Base-by-base conservation (phyloP, 2,329 filamentous ascomycete species). In the Botrytis pseudocinerea region DNA sequence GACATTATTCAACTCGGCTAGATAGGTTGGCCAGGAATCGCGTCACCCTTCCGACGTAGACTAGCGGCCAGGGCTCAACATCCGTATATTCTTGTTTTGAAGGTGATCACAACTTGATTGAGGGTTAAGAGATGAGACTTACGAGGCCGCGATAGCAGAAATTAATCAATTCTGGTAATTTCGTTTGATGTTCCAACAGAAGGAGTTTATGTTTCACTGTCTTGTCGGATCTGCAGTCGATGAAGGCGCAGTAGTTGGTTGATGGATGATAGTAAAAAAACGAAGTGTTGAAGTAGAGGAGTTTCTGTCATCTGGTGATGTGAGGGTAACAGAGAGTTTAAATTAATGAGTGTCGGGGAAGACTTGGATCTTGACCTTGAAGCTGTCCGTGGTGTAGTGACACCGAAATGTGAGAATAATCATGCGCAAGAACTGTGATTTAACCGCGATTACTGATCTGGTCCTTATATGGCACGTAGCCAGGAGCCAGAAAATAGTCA, bases 301-400 rank as follows among this genome's bases (percentile, higher is more conserved):
- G 4, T 25, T 2, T 12, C 4, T 0, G 9, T 0, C 46, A 4
- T 5, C 9, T 51, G 25, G 46, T 51, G 2, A 25, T 0, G 2
- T 51, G 22, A n/a, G 22, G 10, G 22, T 25, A 25, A 4, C 5
- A 51, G 6, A 51, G 12, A 48, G 25, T 14, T 0, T 3, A 5
- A 25, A 25, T 25, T 6, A 25, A 51, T 51, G 10, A 35, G 35
- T 35, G 35, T 44, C 42, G 42, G 16, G 14, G 14, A 3, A 18
- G 14, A 16, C 48, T 51, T 51, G 10, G 14, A 42, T 42, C 60
- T 62, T 42, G 7, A 25, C 12, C 25, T 63, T 28, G 60, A 42
- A 1, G 3, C 18, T 44, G 7, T 54, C 51, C 16, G 51, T 54
- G n/a, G 14, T n/a, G n/a, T 28, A n/a, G 28, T 54, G 51, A 28